phyloP scores from a whole-genome alignment of 1,284 basidiomycete genomes.

The Moniliophthora roreri region DNA sequence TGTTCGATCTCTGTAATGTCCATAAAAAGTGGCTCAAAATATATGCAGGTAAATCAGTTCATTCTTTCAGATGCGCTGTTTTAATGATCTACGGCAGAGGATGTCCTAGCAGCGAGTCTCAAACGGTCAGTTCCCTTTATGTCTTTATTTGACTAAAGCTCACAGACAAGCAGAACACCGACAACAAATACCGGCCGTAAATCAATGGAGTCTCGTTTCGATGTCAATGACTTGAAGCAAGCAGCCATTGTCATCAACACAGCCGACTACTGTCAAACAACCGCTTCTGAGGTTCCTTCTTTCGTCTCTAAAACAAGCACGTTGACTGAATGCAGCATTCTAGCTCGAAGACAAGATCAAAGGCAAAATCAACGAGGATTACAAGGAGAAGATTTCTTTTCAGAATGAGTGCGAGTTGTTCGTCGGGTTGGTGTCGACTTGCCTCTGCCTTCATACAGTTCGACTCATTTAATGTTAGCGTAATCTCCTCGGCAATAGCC shows the following conservation, averaged over 20 bases:
- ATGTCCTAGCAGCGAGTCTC: constrained; percentile 74
- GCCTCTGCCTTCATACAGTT: background rate
- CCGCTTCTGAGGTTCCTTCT: constrained; percentile 72
- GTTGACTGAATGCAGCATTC: constrained; percentile 4
- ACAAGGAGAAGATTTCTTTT: constrained; percentile 78
- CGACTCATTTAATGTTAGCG: constrained; percentile 43
- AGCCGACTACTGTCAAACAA: constrained; percentile 95
- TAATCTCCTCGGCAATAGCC: constrained; percentile 80
- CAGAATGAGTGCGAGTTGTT: constrained; percentile 89
- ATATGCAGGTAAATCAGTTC: constrained; percentile 74
- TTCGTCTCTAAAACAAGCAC: background rate
- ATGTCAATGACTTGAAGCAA: constrained; percentile 73
- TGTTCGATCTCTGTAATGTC: constrained; percentile 77
- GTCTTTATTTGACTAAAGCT: constrained; percentile 1
- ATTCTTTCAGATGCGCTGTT: constrained; percentile 5
- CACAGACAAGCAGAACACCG: constrained; percentile 30
- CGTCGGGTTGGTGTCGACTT: constrained; percentile 57
- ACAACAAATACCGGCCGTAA: constrained; percentile 47
- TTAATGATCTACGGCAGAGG: constrained; percentile 51
- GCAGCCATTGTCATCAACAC: constrained; percentile 92
- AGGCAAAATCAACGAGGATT: constrained; percentile 76
- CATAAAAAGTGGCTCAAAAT: constrained; percentile 94
- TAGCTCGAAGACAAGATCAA: constrained; percentile 92
- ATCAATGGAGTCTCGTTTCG: constrained; percentile 78
- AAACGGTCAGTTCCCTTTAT: constrained; percentile 51